phyloP scores from a whole-genome alignment of 2,329 filamentous ascomycete species.

The Lojkania enalia region DNA sequence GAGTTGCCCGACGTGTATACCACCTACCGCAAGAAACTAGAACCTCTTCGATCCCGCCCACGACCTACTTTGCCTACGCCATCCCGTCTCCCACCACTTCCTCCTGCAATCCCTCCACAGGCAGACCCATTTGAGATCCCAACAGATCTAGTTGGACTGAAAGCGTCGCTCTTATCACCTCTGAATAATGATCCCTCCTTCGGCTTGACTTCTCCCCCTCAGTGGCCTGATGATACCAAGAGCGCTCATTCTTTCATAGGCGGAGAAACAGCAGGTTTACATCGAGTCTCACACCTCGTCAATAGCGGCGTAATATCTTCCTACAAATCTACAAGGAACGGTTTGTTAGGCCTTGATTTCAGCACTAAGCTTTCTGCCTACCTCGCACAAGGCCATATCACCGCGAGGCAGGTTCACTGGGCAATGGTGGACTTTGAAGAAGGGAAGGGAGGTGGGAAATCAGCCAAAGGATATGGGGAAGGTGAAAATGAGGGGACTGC shows the following conservation, averaged over 20 bases:
- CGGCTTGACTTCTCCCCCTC: constrained; percentile 57
- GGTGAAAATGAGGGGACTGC: constrained; percentile 74
- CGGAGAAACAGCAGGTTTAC: constrained; percentile 64
- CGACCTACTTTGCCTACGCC: constrained; percentile 61
- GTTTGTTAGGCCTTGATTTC: constrained; percentile 69
- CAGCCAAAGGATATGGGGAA: constrained; percentile 60
- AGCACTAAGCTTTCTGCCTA: constrained; percentile 77
- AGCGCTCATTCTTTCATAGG: constrained; percentile 70
- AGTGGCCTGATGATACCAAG: constrained; percentile 56
- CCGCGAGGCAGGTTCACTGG: constrained; percentile 72
- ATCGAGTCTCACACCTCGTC: constrained; percentile 65
- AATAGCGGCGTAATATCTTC: constrained; percentile 61
- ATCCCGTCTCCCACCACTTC: constrained; percentile 60
- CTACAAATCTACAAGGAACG: constrained; percentile 74
- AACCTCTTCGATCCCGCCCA: constrained; percentile 69
- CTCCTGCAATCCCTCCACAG: constrained; percentile 62
- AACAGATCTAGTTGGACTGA: constrained; percentile 55
- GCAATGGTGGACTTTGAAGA: constrained; percentile 71
- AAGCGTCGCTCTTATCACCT: constrained; percentile 61
- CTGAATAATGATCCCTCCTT: constrained; percentile 50
- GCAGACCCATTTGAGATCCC: constrained; percentile 66
- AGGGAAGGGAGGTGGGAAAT: constrained; percentile 48
- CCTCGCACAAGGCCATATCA: constrained; percentile 71
- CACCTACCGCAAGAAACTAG: constrained; percentile 71
- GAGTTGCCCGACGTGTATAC: constrained; percentile 77